A percentile compares a stretch with the other conserved stretches of the same genome.
Conservation (phyloP, 192 early-diverging fungal species). For the Coemansia sp. region DNA sequence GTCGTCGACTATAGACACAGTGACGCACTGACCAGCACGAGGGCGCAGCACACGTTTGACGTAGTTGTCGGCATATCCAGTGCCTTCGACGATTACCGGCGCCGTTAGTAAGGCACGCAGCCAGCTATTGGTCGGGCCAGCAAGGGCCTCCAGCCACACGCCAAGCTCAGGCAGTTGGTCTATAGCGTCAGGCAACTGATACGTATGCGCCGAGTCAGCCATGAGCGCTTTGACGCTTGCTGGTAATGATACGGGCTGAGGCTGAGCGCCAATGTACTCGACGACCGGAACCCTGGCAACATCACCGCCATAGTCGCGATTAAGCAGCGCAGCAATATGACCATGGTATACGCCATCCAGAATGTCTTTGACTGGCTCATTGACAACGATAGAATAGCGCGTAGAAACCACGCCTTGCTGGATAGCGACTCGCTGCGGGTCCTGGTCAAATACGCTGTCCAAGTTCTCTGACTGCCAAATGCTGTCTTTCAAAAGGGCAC, state of each 20-base stretch:
- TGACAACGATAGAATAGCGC: slow-evolving; percentile 64
- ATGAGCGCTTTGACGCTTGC: background rate
- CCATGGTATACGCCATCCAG: slow-evolving; percentile 79
- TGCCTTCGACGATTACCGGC: slow-evolving; percentile 68
- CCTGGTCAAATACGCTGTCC: slow-evolving; percentile 77
- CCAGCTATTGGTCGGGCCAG: slow-evolving; percentile 73
- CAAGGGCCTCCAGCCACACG: slow-evolving; percentile 69
- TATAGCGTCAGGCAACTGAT: background rate
- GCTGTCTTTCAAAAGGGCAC: slow-evolving; percentile 87
- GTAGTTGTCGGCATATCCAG: slow-evolving; percentile 59
- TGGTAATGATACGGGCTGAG: background rate
- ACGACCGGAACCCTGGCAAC: slow-evolving; percentile 64
- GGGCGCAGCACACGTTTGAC: slow-evolving; percentile 60
- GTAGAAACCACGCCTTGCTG: slow-evolving; percentile 88
- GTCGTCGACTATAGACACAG: background rate
- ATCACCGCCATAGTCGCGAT: slow-evolving; percentile 66
- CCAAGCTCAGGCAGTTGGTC: slow-evolving; percentile 8
- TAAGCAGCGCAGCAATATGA: slow-evolving; percentile 72
- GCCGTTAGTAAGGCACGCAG: slow-evolving; percentile 75
- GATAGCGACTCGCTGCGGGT: slow-evolving; percentile 79
- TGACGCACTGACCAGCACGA: slow-evolving; percentile 56
- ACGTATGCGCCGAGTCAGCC: slow-evolving; percentile 1
- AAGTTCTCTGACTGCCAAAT: slow-evolving; percentile 88
- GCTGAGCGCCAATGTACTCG: slow-evolving; percentile 67
- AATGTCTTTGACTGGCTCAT: slow-evolving; percentile 88